A percentile compares a stretch with the other conserved stretches of the same genome.
These are phyloP conservation scores for Aureobasidium sp. DNA, from an alignment of 2,329 filamentous ascomycete species.

Conservation along the genomic window DNA sequence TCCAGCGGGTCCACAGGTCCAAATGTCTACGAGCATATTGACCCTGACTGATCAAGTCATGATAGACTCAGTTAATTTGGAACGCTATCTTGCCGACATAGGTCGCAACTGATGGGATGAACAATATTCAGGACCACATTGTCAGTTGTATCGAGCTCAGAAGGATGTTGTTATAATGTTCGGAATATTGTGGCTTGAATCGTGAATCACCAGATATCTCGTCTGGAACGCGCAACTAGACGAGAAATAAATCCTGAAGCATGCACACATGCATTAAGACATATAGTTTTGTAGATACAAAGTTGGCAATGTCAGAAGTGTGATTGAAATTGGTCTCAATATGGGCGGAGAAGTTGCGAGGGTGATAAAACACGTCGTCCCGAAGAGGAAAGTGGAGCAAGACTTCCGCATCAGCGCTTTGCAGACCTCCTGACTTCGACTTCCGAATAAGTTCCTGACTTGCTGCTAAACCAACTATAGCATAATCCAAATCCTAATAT, in stretches of 20 bases:
- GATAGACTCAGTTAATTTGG: neutral
- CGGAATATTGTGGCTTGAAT: too few relatives aligned
- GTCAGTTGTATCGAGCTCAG: too few relatives aligned
- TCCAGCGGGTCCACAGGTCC: neutral
- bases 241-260: neutral
- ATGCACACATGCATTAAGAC: neutral
- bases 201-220: too few relatives aligned
- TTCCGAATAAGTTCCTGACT: neutral
- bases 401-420: neutral
- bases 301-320: neutral
- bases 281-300: neutral
- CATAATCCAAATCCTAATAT: neutral
- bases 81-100: too few relatives aligned
- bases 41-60: neutral
- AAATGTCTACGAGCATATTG: neutral
- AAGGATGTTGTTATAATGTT: too few relatives aligned
- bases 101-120: too few relatives aligned
- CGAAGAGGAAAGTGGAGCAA: neutral
- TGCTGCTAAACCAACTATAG: neutral
- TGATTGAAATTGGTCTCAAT: neutral
- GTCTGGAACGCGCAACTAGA: too few relatives aligned
- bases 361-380: neutral
- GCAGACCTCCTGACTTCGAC: neutral
- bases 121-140: too few relatives aligned
- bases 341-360: neutral